Evolutionary conservation across 495 filamentous ascomycete genomes (phyloP).

Genomic region (Xylaria flabelliformis): DNA sequence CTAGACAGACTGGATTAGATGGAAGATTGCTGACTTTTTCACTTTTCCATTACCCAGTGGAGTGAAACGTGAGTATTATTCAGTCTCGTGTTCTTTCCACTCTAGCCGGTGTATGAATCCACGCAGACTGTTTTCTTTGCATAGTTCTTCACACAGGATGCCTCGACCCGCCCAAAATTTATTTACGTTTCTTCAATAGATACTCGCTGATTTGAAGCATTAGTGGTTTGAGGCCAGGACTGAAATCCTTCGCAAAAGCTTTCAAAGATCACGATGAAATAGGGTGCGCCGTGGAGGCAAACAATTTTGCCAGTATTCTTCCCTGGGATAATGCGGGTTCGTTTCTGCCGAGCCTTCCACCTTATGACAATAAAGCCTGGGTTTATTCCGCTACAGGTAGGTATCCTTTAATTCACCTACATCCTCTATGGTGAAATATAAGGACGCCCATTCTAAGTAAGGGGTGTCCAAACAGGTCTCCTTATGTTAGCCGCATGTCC

Average conservation of each 20-base stretch:
- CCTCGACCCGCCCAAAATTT: neutral
- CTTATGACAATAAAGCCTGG: neutral
- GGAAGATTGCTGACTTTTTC: neutral
- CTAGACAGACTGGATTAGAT: neutral
- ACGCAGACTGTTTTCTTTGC: neutral
- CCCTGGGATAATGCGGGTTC: neutral
- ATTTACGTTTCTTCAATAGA: neutral
- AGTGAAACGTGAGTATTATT: neutral
- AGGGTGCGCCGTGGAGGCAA: neutral
- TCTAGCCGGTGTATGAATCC: neutral
- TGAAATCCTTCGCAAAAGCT: neutral
- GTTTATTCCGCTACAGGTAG: slow-evolving; percentile 7
- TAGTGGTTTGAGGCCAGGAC: neutral
- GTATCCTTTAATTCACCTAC: neutral
- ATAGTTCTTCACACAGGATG: neutral
- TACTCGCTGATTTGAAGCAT: neutral
- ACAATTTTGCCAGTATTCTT: neutral
- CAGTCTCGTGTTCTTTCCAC: neutral
- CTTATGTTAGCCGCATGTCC: slow-evolving; percentile 8
- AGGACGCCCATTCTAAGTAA: neutral
- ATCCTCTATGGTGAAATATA: neutral
- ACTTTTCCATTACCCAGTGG: neutral
- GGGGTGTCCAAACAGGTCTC: neutral
- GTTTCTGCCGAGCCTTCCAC: neutral
- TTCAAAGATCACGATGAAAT: neutral